Conservation (phyloP, 352 stramenopile species). For the Globisporangium yorkense region DNA sequence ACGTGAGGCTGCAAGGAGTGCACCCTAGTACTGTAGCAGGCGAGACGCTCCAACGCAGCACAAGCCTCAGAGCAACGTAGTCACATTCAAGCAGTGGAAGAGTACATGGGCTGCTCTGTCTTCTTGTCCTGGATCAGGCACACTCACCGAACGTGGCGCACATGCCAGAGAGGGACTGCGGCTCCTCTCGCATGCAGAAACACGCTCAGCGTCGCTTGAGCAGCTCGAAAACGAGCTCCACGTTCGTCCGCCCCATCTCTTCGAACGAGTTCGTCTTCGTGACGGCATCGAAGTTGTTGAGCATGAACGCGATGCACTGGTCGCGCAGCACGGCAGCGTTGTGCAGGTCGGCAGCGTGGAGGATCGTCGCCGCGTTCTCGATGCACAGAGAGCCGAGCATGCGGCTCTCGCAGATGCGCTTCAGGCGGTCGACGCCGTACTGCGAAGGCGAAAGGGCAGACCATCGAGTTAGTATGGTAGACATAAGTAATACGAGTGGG, state of each 20-base stretch:
- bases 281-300: constrained; percentile 96
- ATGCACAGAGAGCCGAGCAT: constrained; percentile 95
- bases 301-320: constrained; percentile 96
- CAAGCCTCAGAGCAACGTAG: too few relatives aligned
- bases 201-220: constrained; percentile 72
- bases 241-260: constrained; percentile 97
- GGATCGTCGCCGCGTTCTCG: constrained; percentile 95
- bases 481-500: background rate
- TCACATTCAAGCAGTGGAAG: too few relatives aligned
- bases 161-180: too few relatives aligned
- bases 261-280: constrained; percentile 97
- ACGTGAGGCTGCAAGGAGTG: too few relatives aligned
- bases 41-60: too few relatives aligned
- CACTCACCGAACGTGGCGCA: too few relatives aligned
- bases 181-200: background rate
- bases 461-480: background rate
- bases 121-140: background rate
- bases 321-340: constrained; percentile 90
- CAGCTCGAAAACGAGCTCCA: constrained; percentile 98
- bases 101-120: background rate
- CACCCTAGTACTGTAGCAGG: too few relatives aligned
- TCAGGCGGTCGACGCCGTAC: constrained; percentile 85
- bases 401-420: constrained; percentile 93
- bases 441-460: constrained; percentile 12
- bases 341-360: constrained; percentile 95